phyloP scores from a whole-genome alignment of 441 rosid species.

The Euphorbia celastroides region DNA sequence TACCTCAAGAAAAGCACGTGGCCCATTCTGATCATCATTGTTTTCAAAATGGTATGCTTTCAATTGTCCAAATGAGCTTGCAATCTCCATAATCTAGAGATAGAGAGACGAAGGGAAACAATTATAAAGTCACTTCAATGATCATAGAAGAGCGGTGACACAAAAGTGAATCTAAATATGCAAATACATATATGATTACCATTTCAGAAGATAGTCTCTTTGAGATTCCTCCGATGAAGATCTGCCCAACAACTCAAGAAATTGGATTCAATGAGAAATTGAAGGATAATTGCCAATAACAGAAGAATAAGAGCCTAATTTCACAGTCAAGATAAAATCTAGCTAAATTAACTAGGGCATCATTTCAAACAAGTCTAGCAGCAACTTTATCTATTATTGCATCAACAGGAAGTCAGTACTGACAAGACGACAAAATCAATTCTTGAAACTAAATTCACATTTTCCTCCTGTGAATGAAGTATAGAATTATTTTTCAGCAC shows the following conservation, averaged over 20 bases:
- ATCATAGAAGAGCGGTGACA: slow-evolving; percentile 6
- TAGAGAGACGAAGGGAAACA: not conserved
- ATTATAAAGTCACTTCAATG: not conserved
- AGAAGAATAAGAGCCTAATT: not conserved
- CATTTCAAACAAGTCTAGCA: not conserved
- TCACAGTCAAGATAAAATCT: not conserved
- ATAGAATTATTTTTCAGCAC: no score
- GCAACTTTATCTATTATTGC: not conserved
- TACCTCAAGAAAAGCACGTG: slow-evolving; percentile 83
- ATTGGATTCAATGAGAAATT: not conserved
- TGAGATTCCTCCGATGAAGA: slow-evolving; percentile 87
- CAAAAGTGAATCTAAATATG: no score
- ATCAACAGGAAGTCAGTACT: no score
- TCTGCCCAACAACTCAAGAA: slow-evolving; percentile 40
- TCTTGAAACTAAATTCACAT: no score
- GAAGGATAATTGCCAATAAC: not conserved
- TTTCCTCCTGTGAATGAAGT: no score
- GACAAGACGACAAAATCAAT: no score
- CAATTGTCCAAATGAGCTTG: slow-evolving; percentile 75
- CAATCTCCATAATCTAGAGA: slow-evolving; percentile 79
- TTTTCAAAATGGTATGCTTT: slow-evolving; percentile 61
- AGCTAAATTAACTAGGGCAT: not conserved
- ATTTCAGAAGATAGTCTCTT: slow-evolving; percentile 61
- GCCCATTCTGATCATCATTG: slow-evolving; percentile 29
- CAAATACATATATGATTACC: slow-evolving; percentile 49